Evolutionary conservation across 179 eudicot species (phyloP), one percentile per base, ranked within the genome.

Genomic region (Corrigiola litoralis): DNA sequence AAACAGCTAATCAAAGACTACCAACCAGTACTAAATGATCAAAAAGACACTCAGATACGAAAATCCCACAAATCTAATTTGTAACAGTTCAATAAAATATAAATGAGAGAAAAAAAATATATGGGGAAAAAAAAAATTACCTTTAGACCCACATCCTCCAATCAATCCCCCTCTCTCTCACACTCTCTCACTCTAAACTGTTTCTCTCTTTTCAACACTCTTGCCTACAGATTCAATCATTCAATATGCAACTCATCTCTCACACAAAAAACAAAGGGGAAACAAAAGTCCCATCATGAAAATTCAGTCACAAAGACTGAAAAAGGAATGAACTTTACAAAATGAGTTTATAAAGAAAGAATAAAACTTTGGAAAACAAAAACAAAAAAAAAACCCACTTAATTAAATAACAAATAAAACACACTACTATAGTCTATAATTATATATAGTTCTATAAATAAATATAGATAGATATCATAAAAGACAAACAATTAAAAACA

Each of bases 121-220:
- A 61, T 2, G n/a, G n/a, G n/a, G 20, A 49, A 75, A 18, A 55
- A 68, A 29, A 27, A 66, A 9, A 41, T 80, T 85, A 81, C 88
- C 95, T 91, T 89, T 77, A 88, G 71, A 84, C 86, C 84, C 87
- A 79, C 81, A 83, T 80, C 84, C 69, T 72, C 77, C 72, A 68
- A 75, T 71, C 76, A 71, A 65, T 56, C 57, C 51, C 67, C 41
- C 27, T n/a, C 29, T 31, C 73, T 45, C 46, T 63, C 40, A 23
- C 45, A 34, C 53, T 54, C 69, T 59, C 55, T 61, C 27, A 37
- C 6, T 21, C 14, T 48, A 28, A 54, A 34, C 25, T 44, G 14
- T 34, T 23, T 49, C 51, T 61, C 55, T 58, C 61, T 66, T 21
- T 58, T 70, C 58, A 75, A 67, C 64, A 73, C 58, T 50, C 77